Base-by-base conservation (phyloP, 352 stramenopile species). In the Phytophthora cryptogea region DNA sequence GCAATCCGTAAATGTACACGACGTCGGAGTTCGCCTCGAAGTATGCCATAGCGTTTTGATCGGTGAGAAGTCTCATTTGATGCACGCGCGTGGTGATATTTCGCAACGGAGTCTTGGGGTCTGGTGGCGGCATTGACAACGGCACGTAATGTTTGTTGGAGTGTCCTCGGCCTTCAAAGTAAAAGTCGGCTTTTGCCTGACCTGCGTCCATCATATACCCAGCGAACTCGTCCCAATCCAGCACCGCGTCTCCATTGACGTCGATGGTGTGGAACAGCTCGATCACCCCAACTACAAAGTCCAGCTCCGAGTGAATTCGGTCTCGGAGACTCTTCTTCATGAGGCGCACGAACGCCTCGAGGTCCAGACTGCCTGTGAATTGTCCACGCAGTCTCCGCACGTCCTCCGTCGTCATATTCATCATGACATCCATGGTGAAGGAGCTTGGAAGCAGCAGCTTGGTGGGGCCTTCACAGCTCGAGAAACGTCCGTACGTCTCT, bases 181-280 rank as follows among this genome's bases (percentile, higher is more conserved):
- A 70, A 16, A 80, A 82, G 40, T 91, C 77, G 1, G 77, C 68
- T 48, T 80, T 78, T 8, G 77, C 81, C 44, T 87, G 72, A 0
- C 79, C 79, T 2, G 77, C 79, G 47, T 96, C 88, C 43, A 95
- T 79, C 71, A 96, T 92, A 61, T 93, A 95, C 14, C 65, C 72
- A 0, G 86, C 86, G 54, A 97, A 97, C 65, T 97, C 89, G 55
- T 97, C 88, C 89, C 89, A 97, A 53, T 96, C 89, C 52, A 96
- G 68, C 16, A 74, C 68, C 9, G 76, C 74, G 67, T 97, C 89
- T 2, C 88, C 89, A 40, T 97, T 96, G 51, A 96, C 83, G 60
- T 97, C 89, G 49, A 97, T 95, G 14, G 90, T 90, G 33, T 92
- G 83, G 66, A 96, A 97, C 30, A 97, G 78, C 35, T 97, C 85